These are phyloP conservation scores for Mitragyna speciosa DNA, from an alignment of 257 asterid genomes.

Conservation along the genomic window DNA sequence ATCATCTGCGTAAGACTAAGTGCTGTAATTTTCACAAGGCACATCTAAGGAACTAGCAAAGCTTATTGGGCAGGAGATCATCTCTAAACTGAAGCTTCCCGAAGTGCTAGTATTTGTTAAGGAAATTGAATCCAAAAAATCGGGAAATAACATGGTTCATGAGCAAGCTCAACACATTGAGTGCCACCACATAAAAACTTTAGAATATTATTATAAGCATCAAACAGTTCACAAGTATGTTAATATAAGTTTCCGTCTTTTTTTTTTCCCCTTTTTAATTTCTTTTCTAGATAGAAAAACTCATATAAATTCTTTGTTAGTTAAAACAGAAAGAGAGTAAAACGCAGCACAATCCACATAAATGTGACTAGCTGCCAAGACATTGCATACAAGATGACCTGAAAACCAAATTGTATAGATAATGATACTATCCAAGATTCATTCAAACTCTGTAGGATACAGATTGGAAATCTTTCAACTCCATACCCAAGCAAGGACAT, in stretches of 20 bases:
- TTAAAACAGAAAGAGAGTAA: background rate
- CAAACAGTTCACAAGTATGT: background rate
- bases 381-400: background rate
- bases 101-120: conserved; percentile 4
- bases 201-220: background rate
- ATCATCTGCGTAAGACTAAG: conserved; percentile 1
- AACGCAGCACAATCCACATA: background rate
- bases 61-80: background rate
- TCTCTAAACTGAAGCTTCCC: conserved; percentile 14
- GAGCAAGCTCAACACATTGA: background rate
- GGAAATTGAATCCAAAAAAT: background rate
- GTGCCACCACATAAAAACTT: background rate
- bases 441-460: conserved; percentile 35
- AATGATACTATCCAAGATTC: background rate
- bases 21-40: background rate
- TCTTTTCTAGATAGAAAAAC: background rate
- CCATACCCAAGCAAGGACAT: conserved; percentile 35
- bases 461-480: conserved; percentile 23
- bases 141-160: background rate
- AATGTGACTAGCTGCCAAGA: background rate
- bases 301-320: background rate
- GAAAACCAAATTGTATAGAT: background rate
- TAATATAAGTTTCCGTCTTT: background rate
- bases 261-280: background rate
- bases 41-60: background rate